These are phyloP conservation scores for Przewalskia tangutica DNA, from an alignment of 257 asterid genomes.

Conservation along the genomic window DNA sequence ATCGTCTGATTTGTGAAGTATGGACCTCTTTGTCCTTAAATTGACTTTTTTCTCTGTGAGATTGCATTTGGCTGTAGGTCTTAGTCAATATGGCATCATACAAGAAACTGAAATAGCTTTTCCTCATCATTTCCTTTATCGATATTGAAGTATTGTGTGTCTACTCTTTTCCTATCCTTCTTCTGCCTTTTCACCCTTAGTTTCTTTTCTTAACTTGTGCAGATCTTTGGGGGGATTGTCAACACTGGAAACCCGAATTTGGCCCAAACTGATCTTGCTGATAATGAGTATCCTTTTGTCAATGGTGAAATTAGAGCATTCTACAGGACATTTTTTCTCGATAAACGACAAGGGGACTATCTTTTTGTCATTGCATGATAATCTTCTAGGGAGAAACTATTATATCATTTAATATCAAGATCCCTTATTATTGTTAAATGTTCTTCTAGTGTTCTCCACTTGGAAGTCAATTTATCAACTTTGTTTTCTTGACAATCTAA, in stretches of 20 bases:
- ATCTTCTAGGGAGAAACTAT: slow-evolving; percentile 1
- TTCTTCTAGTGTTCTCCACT: not conserved
- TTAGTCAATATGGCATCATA: not conserved
- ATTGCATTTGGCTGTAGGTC: not conserved
- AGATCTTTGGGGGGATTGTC: slow-evolving; percentile 93
- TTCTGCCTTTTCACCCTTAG: not conserved
- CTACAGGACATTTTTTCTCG: not conserved
- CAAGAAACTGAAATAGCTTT: not conserved
- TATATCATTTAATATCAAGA: not conserved
- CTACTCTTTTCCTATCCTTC: not conserved
- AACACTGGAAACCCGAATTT: slow-evolving; percentile 72
- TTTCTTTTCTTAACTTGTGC: slow-evolving; percentile 10
- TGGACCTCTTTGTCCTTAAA: not conserved
- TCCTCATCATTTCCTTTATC: not conserved
- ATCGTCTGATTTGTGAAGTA: not conserved
- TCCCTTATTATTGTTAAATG: not conserved
- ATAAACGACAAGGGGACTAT: not conserved
- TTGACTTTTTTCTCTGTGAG: not conserved
- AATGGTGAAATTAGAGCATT: not conserved
- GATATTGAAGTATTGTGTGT: not conserved
- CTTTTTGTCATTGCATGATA: not conserved
- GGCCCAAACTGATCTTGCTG: slow-evolving; percentile 68
- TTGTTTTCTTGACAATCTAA: slow-evolving; percentile 24
- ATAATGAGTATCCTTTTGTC: slow-evolving; percentile 64
- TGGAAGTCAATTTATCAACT: not conserved